A percentile compares a stretch with the other conserved stretches of the same genome.
Evolutionary conservation across 495 filamentous ascomycete genomes (phyloP).

Genomic region (Durotheca rogersii): DNA sequence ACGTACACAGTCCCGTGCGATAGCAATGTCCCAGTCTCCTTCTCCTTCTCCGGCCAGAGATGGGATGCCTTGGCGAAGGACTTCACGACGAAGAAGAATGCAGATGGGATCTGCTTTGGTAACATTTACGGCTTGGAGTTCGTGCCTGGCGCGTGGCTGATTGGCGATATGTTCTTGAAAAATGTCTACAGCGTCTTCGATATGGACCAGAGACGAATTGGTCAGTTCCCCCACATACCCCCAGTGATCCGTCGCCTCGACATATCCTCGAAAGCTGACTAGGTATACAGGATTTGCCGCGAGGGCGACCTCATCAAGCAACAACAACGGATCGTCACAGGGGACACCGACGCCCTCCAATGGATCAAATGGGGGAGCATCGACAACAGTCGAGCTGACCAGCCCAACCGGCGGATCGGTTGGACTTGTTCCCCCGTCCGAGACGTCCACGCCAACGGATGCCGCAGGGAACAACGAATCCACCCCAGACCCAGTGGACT

Average conservation of each 20-base stretch:
- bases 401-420: slow-evolving; percentile 17
- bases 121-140: slow-evolving; percentile 60
- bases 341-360: slow-evolving; percentile 14
- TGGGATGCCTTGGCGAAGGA: slow-evolving; percentile 68
- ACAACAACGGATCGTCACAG: background rate
- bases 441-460: slow-evolving; percentile 6
- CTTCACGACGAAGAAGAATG: slow-evolving; percentile 57
- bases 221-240: slow-evolving; percentile 39
- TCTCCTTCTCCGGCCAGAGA: slow-evolving; percentile 50
- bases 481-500: no score
- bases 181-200: slow-evolving; percentile 91
- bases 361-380: slow-evolving; percentile 9
- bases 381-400: slow-evolving; percentile 14
- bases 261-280: slow-evolving; percentile 10
- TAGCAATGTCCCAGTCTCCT: slow-evolving; percentile 47
- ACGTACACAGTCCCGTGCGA: slow-evolving; percentile 71
- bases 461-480: slow-evolving; percentile 10
- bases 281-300: slow-evolving; percentile 40
- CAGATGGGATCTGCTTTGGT: slow-evolving; percentile 57
- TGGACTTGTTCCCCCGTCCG: slow-evolving; percentile 18
- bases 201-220: slow-evolving; percentile 57
- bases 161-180: slow-evolving; percentile 84
- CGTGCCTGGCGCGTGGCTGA: slow-evolving; percentile 60
- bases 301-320: slow-evolving; percentile 27
- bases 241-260: no score